Evolutionary conservation across 495 filamentous ascomycete species (phyloP), one percentile per base, ranked within the genome.

Genomic region (Podospora pseudopauciseta): DNA sequence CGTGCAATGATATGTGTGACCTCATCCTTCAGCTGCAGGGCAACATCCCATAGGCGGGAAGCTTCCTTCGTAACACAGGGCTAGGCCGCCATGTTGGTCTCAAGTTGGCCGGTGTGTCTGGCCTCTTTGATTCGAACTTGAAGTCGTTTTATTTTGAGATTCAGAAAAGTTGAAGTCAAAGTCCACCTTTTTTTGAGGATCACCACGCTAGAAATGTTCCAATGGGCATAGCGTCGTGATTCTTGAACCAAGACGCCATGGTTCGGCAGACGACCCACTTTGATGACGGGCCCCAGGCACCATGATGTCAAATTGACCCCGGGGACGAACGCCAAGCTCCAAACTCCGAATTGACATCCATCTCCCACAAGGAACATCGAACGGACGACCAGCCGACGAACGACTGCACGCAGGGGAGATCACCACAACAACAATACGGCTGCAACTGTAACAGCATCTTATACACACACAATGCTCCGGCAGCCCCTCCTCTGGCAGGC

Each of bases 401-500:
- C 9, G 39, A 49, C 39, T 49, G 39, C 39, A 49, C 30, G 63
- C 63, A 66, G 64, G 64, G n/a, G 26, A 65, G n/a, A 57, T 56
- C 5, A 2, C 5, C 39, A 58, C 23, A 15, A 58, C 19, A 58
- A 58, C 19, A 58, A 23, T 23, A 23, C 23, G 23, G 23, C 23
- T 23, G 23, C 20, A 67, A 26, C 26, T 30, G 23, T n/a, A 16
- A 60, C 32, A 20, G 16, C 27, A 64, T 23, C 23, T 0, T 23
- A 23, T 23, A 13, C 58, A 44, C 27, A 32, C 54, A 53, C 26
- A 30, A 80, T 79, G 78, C 60, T 78, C 57, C 75, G 72, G 39
- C 74, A 73, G 59, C 53, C 70, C 39, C 27, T 65, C 5, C 27
- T 74, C 59, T 73, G 74, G 39, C 70, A 70, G 34, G 59, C 76